These are phyloP conservation scores for Ettlia oleoabundans DNA, from an alignment of 139 green algal species.

Conservation along the genomic window DNA sequence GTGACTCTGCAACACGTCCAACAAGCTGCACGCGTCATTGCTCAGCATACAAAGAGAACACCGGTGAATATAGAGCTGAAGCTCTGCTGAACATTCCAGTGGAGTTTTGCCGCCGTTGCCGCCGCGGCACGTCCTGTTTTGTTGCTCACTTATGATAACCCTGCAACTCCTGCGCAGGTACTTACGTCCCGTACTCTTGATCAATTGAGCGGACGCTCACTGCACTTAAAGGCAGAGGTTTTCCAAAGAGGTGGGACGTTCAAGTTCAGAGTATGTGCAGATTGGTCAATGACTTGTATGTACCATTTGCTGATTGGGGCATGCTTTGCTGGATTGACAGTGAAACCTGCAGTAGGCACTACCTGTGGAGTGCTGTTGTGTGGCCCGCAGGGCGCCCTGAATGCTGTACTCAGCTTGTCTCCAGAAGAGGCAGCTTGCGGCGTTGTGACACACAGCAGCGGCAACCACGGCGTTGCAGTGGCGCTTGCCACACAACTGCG, in stretches of 20 bases:
- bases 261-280: constrained; percentile 76
- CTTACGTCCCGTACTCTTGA: constrained; percentile 55
- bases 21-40: constrained; percentile 55
- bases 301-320: no score
- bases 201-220: constrained; percentile 11
- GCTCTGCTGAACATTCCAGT: not conserved
- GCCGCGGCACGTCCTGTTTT: not conserved
- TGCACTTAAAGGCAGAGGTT: constrained; percentile 83
- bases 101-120: not conserved
- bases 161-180: constrained; percentile 22
- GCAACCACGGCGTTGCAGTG: constrained; percentile 77
- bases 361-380: no score
- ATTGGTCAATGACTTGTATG: no score
- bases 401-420: constrained; percentile 66
- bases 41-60: constrained; percentile 44
- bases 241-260: constrained; percentile 74
- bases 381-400: no score
- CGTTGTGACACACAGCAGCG: constrained; percentile 75
- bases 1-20: constrained; percentile 47
- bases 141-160: not conserved
- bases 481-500: constrained; percentile 60
- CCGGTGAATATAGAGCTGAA: constrained; percentile 46
- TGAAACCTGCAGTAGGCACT: no score
- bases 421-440: constrained; percentile 50
- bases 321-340: no score